A percentile compares a stretch with the other conserved stretches of the same genome.
phyloP scores from a whole-genome alignment of 2,329 filamentous ascomycete species.

The Orbilia blumenaviensis region DNA sequence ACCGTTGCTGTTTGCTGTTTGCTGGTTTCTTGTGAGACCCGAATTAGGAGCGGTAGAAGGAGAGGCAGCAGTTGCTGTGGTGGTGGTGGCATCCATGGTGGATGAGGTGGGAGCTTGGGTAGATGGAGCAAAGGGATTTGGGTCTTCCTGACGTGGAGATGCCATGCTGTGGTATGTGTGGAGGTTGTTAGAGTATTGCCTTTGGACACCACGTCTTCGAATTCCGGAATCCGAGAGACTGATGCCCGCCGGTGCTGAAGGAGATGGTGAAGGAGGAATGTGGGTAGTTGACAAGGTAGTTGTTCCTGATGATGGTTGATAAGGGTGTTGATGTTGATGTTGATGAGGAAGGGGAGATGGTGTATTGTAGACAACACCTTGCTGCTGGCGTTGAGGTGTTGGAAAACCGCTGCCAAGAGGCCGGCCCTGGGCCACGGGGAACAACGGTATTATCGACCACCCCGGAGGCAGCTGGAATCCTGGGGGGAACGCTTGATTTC shows the following conservation, averaged over 20 bases:
- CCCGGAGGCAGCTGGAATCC: slow-evolving; percentile 49
- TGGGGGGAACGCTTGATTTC: slow-evolving; percentile 6
- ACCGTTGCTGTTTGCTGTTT: slow-evolving; percentile 44
- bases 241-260: slow-evolving; percentile 10
- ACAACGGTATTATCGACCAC: slow-evolving; percentile 47
- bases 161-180: slow-evolving; percentile 51
- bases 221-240: slow-evolving; percentile 48
- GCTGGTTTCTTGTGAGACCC: slow-evolving; percentile 9
- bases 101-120: slow-evolving; percentile 2
- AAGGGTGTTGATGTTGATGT: neutral
- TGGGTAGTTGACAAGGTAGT: slow-evolving; percentile 2
- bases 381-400: slow-evolving; percentile 42
- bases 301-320: slow-evolving; percentile 15
- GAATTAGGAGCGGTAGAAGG: neutral
- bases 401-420: slow-evolving; percentile 21
- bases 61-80: neutral
- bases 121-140: slow-evolving; percentile 42
- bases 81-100: too few species aligned
- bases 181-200: slow-evolving; percentile 48
- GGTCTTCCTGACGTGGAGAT: slow-evolving; percentile 40
- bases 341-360: slow-evolving; percentile 27
- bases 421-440: slow-evolving; percentile 33
- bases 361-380: slow-evolving; percentile 31
- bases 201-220: slow-evolving; percentile 45
- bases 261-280: neutral